Evolutionary conservation across 192 early-diverging fungal species (phyloP).

Genomic region (Rhizophagus sp.): DNA sequence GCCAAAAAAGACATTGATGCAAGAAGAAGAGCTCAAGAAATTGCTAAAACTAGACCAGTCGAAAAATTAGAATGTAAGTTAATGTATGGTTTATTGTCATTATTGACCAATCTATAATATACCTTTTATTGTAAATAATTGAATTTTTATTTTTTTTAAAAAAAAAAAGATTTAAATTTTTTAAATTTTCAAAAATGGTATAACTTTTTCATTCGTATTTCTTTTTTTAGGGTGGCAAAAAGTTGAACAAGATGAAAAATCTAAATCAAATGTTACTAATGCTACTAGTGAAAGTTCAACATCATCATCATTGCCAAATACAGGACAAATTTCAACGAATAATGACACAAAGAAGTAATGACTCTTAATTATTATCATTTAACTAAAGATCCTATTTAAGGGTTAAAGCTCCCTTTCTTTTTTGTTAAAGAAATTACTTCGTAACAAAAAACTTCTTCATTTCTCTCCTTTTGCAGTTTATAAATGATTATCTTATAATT

Average conservation of each 20-base stretch:
- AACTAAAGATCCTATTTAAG: no score
- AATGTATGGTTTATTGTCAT: neutral
- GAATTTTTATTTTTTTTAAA: neutral
- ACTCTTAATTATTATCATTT: neutral
- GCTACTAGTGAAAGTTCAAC: neutral
- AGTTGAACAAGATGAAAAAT: neutral
- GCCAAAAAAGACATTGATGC: slow-evolving; percentile 31
- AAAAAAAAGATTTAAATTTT: no score
- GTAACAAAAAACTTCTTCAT: no score
- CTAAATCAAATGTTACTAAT: neutral
- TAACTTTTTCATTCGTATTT: neutral
- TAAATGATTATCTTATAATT: no score
- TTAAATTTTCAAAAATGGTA: neutral
- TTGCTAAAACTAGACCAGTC: slow-evolving; percentile 12
- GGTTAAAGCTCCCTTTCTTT: no score
- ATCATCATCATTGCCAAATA: neutral
- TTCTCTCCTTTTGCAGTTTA: no score
- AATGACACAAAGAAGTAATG: neutral
- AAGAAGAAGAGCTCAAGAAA: slow-evolving; percentile 24
- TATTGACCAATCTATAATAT: no score
- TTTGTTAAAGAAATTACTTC: no score
- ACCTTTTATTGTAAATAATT: no score
- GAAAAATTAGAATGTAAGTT: slow-evolving; percentile 31
- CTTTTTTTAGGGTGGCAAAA: slow-evolving; percentile 25
- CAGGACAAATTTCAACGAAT: neutral